Evolutionary conservation across 352 stramenopile species (phyloP).

Genomic region (Globisporangium abappressorium): DNA sequence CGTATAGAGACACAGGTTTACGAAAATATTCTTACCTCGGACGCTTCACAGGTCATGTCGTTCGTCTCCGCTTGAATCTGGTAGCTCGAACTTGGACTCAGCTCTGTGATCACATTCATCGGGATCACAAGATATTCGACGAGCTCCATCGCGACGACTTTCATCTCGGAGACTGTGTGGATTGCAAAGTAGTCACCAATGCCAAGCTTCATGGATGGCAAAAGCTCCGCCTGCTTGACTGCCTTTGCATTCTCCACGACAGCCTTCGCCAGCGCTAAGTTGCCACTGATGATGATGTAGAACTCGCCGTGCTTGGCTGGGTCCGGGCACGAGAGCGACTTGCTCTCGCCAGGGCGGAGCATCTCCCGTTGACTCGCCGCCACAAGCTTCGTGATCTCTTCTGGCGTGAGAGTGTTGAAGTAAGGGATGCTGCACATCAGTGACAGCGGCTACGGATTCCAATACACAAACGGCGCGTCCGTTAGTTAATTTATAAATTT

Average conservation of each 20-base stretch:
- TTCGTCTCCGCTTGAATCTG: constrained; percentile 47
- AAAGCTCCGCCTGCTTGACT: constrained; percentile 47
- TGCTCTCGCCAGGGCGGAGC: constrained; percentile 51
- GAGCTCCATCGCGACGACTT: constrained; percentile 65
- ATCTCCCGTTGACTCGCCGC: constrained; percentile 35
- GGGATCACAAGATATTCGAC: constrained; percentile 60
- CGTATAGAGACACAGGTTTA: not conserved
- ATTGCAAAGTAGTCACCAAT: constrained; percentile 70
- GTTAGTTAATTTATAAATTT: too few relatives aligned
- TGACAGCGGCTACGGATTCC: constrained; percentile 42
- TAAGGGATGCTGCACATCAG: constrained; percentile 75
- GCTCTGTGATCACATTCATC: constrained; percentile 37
- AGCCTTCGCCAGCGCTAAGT: constrained; percentile 34
- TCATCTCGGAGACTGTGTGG: constrained; percentile 39
- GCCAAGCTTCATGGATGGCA: constrained; percentile 53
- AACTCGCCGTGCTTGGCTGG: constrained; percentile 36
- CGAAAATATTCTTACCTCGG: constrained; percentile 29
- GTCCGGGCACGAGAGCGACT: constrained; percentile 26
- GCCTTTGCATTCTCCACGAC: constrained; percentile 37
- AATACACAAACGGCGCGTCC: too few relatives aligned
- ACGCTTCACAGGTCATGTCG: constrained; percentile 28
- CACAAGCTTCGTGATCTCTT: constrained; percentile 54
- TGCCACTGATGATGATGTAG: constrained; percentile 65
- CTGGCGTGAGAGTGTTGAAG: constrained; percentile 62
- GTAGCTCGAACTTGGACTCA: constrained; percentile 24